Evolutionary conservation across 805 yeast genomes (phyloP).

Genomic region (Saccharomycopsis sp.): DNA sequence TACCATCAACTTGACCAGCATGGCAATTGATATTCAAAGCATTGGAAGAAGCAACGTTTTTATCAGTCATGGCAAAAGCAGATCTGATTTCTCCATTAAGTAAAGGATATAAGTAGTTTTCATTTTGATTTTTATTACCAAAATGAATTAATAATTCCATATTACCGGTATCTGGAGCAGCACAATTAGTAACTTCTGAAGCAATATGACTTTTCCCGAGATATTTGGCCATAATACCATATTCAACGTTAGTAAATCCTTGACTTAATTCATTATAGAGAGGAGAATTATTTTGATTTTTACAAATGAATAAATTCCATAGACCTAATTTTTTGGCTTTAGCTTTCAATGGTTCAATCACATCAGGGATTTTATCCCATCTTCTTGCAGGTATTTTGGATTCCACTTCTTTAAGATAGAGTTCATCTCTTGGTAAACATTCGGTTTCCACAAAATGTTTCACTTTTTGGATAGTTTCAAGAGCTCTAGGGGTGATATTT

Average conservation of each 20-base stretch:
- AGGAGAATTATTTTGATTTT: conserved; percentile 27
- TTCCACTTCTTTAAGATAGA: conserved; percentile 31
- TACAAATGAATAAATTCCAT: conserved; percentile 51
- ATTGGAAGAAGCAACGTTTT: conserved; percentile 49
- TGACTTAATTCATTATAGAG: conserved; percentile 33
- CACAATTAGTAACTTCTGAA: conserved; percentile 49
- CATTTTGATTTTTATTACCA: conserved; percentile 30
- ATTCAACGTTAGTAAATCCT: conserved; percentile 50
- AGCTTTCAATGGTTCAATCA: conserved; percentile 39
- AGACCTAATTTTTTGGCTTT: conserved; percentile 44
- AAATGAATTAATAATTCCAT: conserved; percentile 32
- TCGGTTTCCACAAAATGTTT: conserved; percentile 46
- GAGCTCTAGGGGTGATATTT: conserved; percentile 26
- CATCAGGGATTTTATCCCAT: conserved; percentile 38
- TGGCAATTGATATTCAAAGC: conserved; percentile 38
- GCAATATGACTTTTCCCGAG: conserved; percentile 45
- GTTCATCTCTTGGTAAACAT: conserved; percentile 45
- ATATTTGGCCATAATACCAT: conserved; percentile 55
- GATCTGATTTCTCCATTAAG: conserved; percentile 45
- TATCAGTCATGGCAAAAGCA: conserved; percentile 58
- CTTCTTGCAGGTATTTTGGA: conserved; percentile 30
- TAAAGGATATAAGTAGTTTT: conserved; percentile 39
- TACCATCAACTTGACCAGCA: conserved; percentile 8
- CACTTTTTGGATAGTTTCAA: conserved; percentile 26
- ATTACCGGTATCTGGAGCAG: conserved; percentile 60